Evolutionary conservation across 495 filamentous ascomycete genomes (phyloP).

Genomic region (Daldinia grandis): DNA sequence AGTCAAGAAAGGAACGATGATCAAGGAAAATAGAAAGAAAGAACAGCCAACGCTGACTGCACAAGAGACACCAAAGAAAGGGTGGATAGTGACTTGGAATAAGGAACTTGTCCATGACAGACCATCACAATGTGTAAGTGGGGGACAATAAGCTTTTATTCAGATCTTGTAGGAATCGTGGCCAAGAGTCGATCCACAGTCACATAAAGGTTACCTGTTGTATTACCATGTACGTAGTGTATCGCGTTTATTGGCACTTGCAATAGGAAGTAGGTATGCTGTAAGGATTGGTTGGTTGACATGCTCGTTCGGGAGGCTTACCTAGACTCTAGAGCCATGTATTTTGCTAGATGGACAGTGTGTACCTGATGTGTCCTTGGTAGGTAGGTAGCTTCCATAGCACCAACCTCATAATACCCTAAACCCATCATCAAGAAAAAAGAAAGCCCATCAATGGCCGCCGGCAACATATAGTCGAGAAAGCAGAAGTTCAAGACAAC

Average conservation of each 20-base stretch:
- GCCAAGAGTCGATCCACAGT: slow-evolving; percentile 7
- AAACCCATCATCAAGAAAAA: slow-evolving; percentile 9
- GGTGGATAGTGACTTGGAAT: slow-evolving; percentile 16
- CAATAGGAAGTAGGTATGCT: slow-evolving; percentile 16
- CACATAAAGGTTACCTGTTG: slow-evolving; percentile 18
- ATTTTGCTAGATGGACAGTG: slow-evolving; percentile 4
- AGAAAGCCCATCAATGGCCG: slow-evolving; percentile 4
- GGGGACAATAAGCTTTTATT: slow-evolving; percentile 31
- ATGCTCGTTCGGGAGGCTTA: neutral
- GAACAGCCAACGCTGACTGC: slow-evolving; percentile 31
- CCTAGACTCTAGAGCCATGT: neutral
- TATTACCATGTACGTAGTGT: slow-evolving; percentile 10
- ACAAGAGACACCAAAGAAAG: slow-evolving; percentile 32
- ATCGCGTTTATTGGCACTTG: slow-evolving; percentile 24
- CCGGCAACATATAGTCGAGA: slow-evolving; percentile 13
- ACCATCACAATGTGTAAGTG: slow-evolving; percentile 12
- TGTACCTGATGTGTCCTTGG: neutral
- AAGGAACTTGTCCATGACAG: slow-evolving; percentile 8
- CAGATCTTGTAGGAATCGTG: slow-evolving; percentile 14
- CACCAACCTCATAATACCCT: slow-evolving; percentile 4
- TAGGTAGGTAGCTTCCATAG: too few relatives aligned
- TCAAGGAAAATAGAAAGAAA: slow-evolving; percentile 15
- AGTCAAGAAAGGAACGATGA: slow-evolving; percentile 21
- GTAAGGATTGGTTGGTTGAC: slow-evolving; percentile 25
- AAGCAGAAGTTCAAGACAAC: neutral